Evolutionary conservation across 1,284 basidiomycete genomes (phyloP).

Genomic region (Hemileia vastatrix): DNA sequence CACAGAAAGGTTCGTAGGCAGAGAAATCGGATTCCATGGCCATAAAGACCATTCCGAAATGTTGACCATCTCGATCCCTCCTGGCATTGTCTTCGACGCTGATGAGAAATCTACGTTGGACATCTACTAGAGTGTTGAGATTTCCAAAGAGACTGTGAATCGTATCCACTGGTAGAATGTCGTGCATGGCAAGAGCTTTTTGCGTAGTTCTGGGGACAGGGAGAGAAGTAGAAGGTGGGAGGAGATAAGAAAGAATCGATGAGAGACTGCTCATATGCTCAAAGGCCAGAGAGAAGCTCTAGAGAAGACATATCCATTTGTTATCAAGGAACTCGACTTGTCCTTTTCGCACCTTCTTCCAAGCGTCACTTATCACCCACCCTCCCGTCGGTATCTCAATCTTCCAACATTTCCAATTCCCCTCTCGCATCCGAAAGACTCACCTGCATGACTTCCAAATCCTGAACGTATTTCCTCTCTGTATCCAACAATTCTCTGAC

Average conservation of each 20-base stretch:
- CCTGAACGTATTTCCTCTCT: constrained; percentile 95
- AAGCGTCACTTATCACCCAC: no score
- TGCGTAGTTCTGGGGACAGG: constrained; percentile 3
- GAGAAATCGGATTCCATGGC: constrained; percentile 79
- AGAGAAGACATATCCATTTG: no score
- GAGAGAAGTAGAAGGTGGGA: constrained; percentile 6
- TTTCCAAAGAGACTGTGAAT: constrained; percentile 93
- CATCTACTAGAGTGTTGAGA: constrained; percentile 88
- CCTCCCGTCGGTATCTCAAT: no score
- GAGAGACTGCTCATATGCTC: no score
- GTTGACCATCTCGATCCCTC: constrained; percentile 54
- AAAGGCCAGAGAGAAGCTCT: no score
- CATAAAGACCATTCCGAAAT: constrained; percentile 49
- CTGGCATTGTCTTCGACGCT: constrained; percentile 82
- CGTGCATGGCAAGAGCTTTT: constrained; percentile 48
- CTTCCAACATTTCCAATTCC: no score
- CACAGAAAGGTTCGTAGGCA: constrained; percentile 95
- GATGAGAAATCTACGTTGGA: constrained; percentile 92
- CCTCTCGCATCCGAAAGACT: no score
- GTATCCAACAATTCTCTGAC: constrained; percentile 81
- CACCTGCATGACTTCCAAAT: constrained; percentile 95
- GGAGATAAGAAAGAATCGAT: background rate
- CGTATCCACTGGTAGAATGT: constrained; percentile 82
- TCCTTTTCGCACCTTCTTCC: no score
- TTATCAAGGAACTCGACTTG: no score